These are phyloP conservation scores for Torulaspora pretoriensis DNA, from an alignment of 1,139 yeast species.

Conservation along the genomic window DNA sequence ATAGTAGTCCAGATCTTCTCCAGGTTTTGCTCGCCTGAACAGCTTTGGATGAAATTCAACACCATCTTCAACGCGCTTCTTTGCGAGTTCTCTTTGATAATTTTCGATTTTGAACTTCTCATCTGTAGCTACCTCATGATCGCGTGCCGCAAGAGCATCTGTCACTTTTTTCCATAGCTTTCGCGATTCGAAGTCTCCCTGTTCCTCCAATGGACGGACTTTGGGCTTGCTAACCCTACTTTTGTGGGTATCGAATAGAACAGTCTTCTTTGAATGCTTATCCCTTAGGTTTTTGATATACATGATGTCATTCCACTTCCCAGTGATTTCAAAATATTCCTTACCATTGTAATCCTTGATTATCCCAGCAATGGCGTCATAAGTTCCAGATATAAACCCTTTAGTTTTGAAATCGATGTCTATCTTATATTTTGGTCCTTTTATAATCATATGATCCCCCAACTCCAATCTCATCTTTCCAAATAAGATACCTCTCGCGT, in stretches of 20 bases:
- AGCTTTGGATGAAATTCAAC: constrained; percentile 75
- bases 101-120: constrained; percentile 86
- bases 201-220: constrained; percentile 75
- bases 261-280: constrained; percentile 44
- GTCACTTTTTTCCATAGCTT: constrained; percentile 78
- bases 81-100: constrained; percentile 69
- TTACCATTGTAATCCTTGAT: constrained; percentile 55
- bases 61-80: constrained; percentile 71
- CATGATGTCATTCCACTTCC: constrained; percentile 93
- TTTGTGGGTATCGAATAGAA: constrained; percentile 60
- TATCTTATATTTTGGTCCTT: constrained; percentile 61
- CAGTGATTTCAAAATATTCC: constrained; percentile 61
- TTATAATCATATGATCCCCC: constrained; percentile 83
- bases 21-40: constrained; percentile 48
- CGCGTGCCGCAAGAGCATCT: constrained; percentile 67
- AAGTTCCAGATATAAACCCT: constrained; percentile 89
- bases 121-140: constrained; percentile 79
- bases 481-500: constrained; percentile 89
- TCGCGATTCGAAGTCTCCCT: constrained; percentile 76
- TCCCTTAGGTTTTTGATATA: constrained; percentile 52
- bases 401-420: constrained; percentile 92
- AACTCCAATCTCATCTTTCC: constrained; percentile 86
- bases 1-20: constrained; percentile 53
- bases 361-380: constrained; percentile 80
- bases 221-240: constrained; percentile 55